These are phyloP conservation scores for Tuber borchii DNA, from an alignment of 495 filamentous ascomycete genomes.

Conservation along the genomic window DNA sequence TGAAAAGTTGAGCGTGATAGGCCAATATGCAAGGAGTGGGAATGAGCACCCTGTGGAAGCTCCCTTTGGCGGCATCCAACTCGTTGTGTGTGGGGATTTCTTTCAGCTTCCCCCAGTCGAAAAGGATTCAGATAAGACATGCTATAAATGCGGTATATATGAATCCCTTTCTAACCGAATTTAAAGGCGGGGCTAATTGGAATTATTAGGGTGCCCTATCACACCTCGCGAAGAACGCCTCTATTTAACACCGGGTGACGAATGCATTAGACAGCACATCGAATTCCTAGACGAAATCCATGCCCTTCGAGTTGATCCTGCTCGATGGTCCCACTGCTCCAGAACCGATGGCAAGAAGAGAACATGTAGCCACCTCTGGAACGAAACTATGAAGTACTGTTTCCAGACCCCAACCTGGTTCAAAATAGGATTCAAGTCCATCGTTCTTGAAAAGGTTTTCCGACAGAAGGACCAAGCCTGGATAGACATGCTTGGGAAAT, in stretches of 20 bases:
- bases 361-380: conserved; percentile 34
- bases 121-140: conserved; percentile 26
- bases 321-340: conserved; percentile 25
- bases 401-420: conserved; percentile 39
- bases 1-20: conserved; percentile 34
- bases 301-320: conserved; percentile 11
- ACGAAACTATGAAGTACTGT: conserved; percentile 36
- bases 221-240: conserved; percentile 4
- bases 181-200: conserved; percentile 5
- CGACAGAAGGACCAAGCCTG: conserved; percentile 34
- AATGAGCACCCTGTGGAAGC: background rate
- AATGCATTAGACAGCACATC: background rate
- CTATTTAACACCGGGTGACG: conserved; percentile 9
- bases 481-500: conserved; percentile 25
- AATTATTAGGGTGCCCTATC: conserved; percentile 25
- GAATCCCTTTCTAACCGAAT: background rate
- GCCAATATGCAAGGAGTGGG: background rate
- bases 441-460: conserved; percentile 23
- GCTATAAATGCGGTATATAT: conserved; percentile 32
- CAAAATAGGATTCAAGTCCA: conserved; percentile 20
- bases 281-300: conserved; percentile 15
- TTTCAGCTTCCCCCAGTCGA: conserved; percentile 42
- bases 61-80: conserved; percentile 28
- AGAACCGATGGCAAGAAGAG: background rate
- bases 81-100: conserved; percentile 41